A percentile compares a stretch with the other conserved stretches of the same genome.
phyloP scores from a whole-genome alignment of 352 stramenopile species.

The Globisporangium radiosum region DNA sequence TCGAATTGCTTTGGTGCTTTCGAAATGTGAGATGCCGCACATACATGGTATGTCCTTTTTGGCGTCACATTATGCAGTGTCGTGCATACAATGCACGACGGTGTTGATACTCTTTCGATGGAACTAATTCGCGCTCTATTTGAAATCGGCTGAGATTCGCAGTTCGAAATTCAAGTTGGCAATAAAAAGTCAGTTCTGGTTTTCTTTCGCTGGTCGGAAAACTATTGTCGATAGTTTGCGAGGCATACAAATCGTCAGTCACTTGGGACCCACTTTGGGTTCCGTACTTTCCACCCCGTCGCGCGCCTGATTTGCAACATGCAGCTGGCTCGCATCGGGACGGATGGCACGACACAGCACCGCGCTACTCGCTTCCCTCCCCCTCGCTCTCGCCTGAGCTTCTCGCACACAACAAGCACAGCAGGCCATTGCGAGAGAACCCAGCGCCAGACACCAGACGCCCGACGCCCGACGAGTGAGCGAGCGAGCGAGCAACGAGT shows the following conservation, averaged over 20 bases:
- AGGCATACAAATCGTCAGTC: neutral
- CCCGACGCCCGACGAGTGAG: neutral
- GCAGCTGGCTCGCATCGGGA: neutral
- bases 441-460: neutral
- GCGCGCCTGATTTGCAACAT: neutral
- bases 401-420: neutral
- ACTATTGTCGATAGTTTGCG: neutral
- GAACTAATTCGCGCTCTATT: neutral
- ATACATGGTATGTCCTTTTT: too few species aligned
- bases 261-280: neutral
- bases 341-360: neutral
- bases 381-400: neutral
- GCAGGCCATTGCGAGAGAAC: neutral
- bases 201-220: neutral
- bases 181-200: conserved; percentile 6
- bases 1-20: too few species aligned
- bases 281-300: neutral
- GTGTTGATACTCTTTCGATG: too few species aligned
- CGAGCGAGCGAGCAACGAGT: too few species aligned
- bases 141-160: neutral
- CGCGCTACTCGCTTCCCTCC: neutral
- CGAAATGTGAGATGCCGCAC: too few species aligned
- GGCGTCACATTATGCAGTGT: too few species aligned
- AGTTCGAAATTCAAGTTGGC: conserved; percentile 2
- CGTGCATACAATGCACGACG: too few species aligned